A percentile compares a stretch with the other conserved stretches of the same genome.
Evolutionary conservation across 768 basidiomycete species (phyloP).

Genomic region (Amanita molliuscula): DNA sequence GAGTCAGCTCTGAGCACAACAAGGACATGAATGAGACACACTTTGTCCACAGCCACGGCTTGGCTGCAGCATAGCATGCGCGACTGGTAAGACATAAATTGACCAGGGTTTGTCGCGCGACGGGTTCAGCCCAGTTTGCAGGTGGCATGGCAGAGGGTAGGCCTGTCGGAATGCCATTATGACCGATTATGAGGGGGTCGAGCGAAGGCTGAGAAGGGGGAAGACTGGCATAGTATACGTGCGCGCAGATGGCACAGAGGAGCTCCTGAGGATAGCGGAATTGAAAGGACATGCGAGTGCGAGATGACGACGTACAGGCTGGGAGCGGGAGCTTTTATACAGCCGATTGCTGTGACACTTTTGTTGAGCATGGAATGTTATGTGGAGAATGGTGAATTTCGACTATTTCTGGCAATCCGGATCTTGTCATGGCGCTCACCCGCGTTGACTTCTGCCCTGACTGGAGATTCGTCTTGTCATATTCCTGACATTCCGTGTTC

Average conservation of each 20-base stretch:
- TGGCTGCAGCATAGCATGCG: conserved; percentile 74
- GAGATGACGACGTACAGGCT: conserved; percentile 7
- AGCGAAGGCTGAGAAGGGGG: conserved; percentile 49
- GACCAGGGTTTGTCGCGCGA: conserved; percentile 54
- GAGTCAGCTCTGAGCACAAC: not conserved
- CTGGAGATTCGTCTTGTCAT: not conserved
- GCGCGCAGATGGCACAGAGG: conserved; percentile 60
- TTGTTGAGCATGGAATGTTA: not conserved
- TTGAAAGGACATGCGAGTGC: not conserved
- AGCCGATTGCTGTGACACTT: not conserved
- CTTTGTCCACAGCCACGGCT: conserved; percentile 81
- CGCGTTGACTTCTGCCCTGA: not conserved
- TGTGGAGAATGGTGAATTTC: no score
- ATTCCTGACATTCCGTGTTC: conserved; percentile 1
- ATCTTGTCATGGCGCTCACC: not conserved
- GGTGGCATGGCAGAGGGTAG: conserved; percentile 70
- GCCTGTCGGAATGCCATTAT: conserved; percentile 43
- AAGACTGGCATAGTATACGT: conserved; percentile 56
- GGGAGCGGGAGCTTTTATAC: conserved; percentile 7
- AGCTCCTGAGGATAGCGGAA: conserved; percentile 60
- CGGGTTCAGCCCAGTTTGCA: conserved; percentile 56
- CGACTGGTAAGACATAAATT: conserved; percentile 70
- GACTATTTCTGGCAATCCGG: not conserved
- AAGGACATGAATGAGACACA: conserved; percentile 14
- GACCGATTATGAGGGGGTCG: conserved; percentile 50